Evolutionary conservation across 306 rosid species (phyloP), one percentile per base, ranked within the genome.

Genomic region (Alnus rubra): DNA sequence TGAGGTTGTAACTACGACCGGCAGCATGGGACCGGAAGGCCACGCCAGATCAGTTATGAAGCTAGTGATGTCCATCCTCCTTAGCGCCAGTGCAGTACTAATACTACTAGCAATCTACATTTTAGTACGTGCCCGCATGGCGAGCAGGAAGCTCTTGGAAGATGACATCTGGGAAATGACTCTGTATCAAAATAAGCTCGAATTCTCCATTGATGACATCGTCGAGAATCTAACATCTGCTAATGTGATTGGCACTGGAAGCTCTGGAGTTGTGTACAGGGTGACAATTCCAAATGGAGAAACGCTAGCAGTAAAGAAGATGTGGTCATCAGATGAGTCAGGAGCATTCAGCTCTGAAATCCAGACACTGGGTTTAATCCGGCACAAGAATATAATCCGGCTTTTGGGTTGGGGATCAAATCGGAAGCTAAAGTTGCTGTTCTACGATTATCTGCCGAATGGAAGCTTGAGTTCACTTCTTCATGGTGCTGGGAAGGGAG

Each of bases 381-480:
- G 90, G 60, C 98, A 94, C 81, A 88, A 88, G 86, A 94, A 92
- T 73, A 86, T 94, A 74, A 83, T 90, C 76, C 49, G 91, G 75
- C 90, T 92, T 11, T 69, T 92, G 42, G 98, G 96, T 47, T 92
- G 93, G 90, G 94, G 87, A 18, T 87, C 88, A 16, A 88, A 84
- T 75, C 81, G 82, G 79, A 86, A 85, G 51, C 73, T 87, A 88
- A 92, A 87, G 83, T 84, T 94, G 23, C 72, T 90, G 82, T 90
- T 92, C 74, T 92, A 89, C 59, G 96, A 94, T 37, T 89, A 94
- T 72, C 88, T 94, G 23, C 91, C 96, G 56, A 92, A 90, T 72
- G 99, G 99, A 76, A 93, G 92, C 88, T 78, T 94, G 83, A 92
- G 97, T 73, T 92, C 97, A 30, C 71, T 92, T 8, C 84, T 94